Evolutionary conservation across 2,329 filamentous ascomycete genomes (phyloP), one percentile per base, ranked within the genome.

Genomic region (Beauveria rudraprayagi): DNA sequence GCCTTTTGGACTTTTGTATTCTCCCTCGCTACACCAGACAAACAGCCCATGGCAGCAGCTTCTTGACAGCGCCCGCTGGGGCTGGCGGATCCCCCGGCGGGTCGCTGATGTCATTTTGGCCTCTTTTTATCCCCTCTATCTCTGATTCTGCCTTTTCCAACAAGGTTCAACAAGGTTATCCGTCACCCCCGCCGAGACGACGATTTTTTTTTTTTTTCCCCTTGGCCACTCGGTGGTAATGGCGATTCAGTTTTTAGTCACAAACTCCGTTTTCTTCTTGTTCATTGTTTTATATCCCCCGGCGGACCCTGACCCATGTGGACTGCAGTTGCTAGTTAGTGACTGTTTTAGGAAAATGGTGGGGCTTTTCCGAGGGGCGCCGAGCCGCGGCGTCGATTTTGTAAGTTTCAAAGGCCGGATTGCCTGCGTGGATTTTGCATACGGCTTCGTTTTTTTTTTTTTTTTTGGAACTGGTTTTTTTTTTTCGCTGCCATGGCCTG

Each of bases 41-140:
- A 54, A 41, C 52, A 55, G 37, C 26, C 5, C 46, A 50, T 26
- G 17, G n/a, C 24, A 34, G 47, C 47, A 50, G 47, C 47, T 11
- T 16, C 10, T 22, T 37, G 40, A 24, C 46, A 58, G 46, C 46
- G 56, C 56, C 56, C 37, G 16, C 56, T 51, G 46, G 56, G 46
- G 46, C 56, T 6, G 48, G 48, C 56, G 56, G 56, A 59, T 19
- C 37, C 19, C 10, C 47, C 56, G 37, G 56, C 56, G 46, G 56
- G 56, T 58, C 56, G 26, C 56, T 59, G 56, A 59, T 59, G 56
- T 59, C 56, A 59, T 59, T 58, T 58, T 41, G 46, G 19, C 46
- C 24, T 53, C 14, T n/a, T 56, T 11, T 37, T 19, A 19, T 37
- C 28, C 22, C 26, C n/a, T n/a, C 34, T 11, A 37, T 37, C 34